Evolutionary conservation across 2,329 filamentous ascomycete genomes (phyloP).

Genomic region (Paraconiothyrium brasiliense): DNA sequence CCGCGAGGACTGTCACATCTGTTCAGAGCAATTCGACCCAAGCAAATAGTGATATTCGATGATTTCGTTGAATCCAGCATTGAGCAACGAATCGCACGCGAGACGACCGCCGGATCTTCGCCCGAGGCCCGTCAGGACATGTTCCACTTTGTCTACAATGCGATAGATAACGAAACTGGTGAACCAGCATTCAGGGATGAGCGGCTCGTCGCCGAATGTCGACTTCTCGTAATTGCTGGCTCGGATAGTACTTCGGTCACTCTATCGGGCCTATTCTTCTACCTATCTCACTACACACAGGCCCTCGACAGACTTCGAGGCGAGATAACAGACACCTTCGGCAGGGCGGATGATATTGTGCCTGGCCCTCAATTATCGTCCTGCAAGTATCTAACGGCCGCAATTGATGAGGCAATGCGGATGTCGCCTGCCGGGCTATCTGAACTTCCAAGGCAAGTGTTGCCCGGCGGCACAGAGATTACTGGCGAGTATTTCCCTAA

Average conservation of each 20-base stretch:
- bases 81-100: neutral
- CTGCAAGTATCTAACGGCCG: slow-evolving; percentile 25
- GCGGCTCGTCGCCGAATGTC: slow-evolving; percentile 42
- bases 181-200: slow-evolving; percentile 37
- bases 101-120: slow-evolving; percentile 22
- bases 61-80: slow-evolving; percentile 9
- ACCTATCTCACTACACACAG: slow-evolving; percentile 17
- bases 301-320: slow-evolving; percentile 15
- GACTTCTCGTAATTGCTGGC: slow-evolving; percentile 17
- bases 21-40: slow-evolving; percentile 3
- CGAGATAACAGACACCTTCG: slow-evolving; percentile 23
- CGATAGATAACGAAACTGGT: slow-evolving; percentile 51
- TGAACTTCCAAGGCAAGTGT: neutral
- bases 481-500: slow-evolving; percentile 22
- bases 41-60: neutral
- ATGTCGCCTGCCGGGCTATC: slow-evolving; percentile 16
- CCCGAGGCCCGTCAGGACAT: slow-evolving; percentile 25
- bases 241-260: slow-evolving; percentile 19
- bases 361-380: slow-evolving; percentile 16
- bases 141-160: slow-evolving; percentile 50
- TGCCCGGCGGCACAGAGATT: slow-evolving; percentile 1
- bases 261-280: slow-evolving; percentile 23
- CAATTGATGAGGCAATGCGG: slow-evolving; percentile 28
- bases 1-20: slow-evolving; percentile 8
- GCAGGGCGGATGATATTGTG: slow-evolving; percentile 14